phyloP scores from a whole-genome alignment of 139 green algal genomes.

The Pleodorina starrii region DNA sequence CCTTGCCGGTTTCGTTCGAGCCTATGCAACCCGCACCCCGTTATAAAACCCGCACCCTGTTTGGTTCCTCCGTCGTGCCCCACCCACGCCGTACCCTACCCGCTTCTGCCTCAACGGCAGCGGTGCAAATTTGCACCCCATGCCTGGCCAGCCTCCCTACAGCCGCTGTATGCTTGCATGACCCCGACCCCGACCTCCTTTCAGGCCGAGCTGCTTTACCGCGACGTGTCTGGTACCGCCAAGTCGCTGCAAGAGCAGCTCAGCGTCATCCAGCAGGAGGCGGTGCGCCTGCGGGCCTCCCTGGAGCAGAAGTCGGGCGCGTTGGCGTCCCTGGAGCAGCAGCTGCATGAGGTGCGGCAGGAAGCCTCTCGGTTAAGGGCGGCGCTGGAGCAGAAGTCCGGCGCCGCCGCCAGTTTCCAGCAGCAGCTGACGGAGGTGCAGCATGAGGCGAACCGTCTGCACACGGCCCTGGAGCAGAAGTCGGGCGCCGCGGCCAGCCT shows the following conservation, averaged over 20 bases:
- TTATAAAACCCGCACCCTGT: too few relatives aligned
- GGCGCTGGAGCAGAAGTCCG: not conserved
- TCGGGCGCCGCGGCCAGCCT: not conserved
- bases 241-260: constrained; percentile 17
- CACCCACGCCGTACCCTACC: too few relatives aligned
- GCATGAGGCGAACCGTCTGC: constrained; percentile 7
- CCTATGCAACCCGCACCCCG: too few relatives aligned
- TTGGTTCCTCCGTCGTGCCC: too few relatives aligned
- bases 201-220: not conserved
- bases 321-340: not conserved
- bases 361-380: not conserved
- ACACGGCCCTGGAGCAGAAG: not conserved
- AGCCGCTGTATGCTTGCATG: too few relatives aligned
- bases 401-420: not conserved
- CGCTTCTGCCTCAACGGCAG: too few relatives aligned
- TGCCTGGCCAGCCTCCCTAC: too few relatives aligned
- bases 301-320: constrained; percentile 2
- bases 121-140: too few relatives aligned
- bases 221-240: not conserved
- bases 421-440: constrained; percentile 15
- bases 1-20: too few relatives aligned
- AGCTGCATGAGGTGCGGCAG: constrained; percentile 27
- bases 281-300: not conserved
- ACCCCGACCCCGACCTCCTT: too few relatives aligned
- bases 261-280: not conserved